Base-by-base conservation (phyloP, 345 rosid species). In the Ceriops zippeliana region DNA sequence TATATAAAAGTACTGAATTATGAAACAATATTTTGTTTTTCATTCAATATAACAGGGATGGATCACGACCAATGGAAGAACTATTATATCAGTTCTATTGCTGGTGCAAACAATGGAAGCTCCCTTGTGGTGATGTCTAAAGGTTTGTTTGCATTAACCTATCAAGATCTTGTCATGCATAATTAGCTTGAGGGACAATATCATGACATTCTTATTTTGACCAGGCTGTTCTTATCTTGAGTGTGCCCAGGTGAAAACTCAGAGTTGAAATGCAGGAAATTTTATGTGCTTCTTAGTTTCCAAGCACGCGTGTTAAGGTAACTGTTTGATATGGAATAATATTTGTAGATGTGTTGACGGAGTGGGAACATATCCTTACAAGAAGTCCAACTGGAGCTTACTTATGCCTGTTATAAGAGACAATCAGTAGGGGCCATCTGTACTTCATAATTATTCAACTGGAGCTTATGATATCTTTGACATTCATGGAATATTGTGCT, bases 281-380 rank as follows among this genome's bases (percentile, higher is more conserved):
- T 5, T 52, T 80, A 32, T 80, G 83, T 26, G 72, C 83, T 28
- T 76, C 83, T 32, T 77, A 72, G 65, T 80, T 80, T 30, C 83
- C 83, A 13, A 80, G 80, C 63, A 72, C 80, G 5, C 80, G 76
- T 58, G 83, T 80, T 17, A 80, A 80, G 83, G 80, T 80, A 78
- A 69, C 37, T 35, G 17, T 24, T 31, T 64, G 5, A 37, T 47
- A 3, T 5, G n/a, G 56, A 35, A 2, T 16, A 1, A 8, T 62
- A 19, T n/a, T n/a, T 34, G 52, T 24, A 7, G 27, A 42, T 42
- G 49, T 42, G n/a, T 28, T 49, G 4, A 28, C 20, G 4, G 13
- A 21, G 51, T 58, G 5, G 47, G 22, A 26, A 17, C 17, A 42
- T 42, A 3, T 42, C 49, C 19, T 13, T 13, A 13, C 49, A 11